These are phyloP conservation scores for Talaromyces thailandensis DNA, from an alignment of 495 filamentous ascomycete genomes.

Conservation along the genomic window DNA sequence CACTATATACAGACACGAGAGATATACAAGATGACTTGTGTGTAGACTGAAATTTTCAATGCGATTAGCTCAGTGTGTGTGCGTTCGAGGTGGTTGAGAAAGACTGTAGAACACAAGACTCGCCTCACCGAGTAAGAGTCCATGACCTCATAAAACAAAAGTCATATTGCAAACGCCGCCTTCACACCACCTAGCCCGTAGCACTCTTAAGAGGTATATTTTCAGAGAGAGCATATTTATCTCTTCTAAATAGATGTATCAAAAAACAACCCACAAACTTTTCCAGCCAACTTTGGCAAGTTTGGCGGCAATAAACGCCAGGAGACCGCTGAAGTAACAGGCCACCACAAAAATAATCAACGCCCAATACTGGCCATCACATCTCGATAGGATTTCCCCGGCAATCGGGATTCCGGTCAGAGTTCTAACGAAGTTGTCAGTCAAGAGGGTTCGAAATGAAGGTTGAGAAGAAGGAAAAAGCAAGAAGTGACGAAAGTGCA, in stretches of 20 bases:
- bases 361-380: slow-evolving; percentile 25
- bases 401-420: slow-evolving; percentile 85
- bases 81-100: background rate
- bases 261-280: slow-evolving; percentile 30
- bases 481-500: background rate
- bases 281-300: slow-evolving; percentile 62
- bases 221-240: background rate
- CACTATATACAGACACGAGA: background rate
- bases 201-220: background rate
- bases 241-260: background rate
- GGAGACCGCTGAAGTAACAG: slow-evolving; percentile 51
- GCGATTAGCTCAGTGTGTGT: background rate
- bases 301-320: slow-evolving; percentile 52
- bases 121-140: background rate
- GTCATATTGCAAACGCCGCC: no score
- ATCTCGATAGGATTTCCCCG: slow-evolving; percentile 54
- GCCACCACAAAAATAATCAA: slow-evolving; percentile 53
- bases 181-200: background rate
- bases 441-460: background rate
- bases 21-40: background rate
- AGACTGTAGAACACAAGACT: background rate
- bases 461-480: background rate
- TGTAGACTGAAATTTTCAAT: background rate
- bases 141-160: background rate
- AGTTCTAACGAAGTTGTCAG: slow-evolving; percentile 32